Base-by-base conservation (phyloP, 2,329 filamentous ascomycete genomes). In the Colletotrichum theobromicola region DNA sequence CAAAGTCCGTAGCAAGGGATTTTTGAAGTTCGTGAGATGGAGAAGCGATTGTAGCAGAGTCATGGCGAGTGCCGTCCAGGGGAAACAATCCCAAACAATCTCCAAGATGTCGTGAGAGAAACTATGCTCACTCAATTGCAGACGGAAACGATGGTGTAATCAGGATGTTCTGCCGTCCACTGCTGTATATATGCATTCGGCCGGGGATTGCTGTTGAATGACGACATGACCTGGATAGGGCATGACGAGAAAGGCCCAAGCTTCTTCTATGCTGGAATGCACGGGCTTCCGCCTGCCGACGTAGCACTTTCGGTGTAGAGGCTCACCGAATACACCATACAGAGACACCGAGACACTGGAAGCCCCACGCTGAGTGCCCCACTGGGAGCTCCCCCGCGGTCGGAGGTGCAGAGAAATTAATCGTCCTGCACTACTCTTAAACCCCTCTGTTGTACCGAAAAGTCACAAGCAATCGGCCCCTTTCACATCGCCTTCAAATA, bases 1-100 rank as follows among this genome's bases (percentile, higher is more conserved):
- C 12, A 93, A 83, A 1, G 90, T 93, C 57, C 91, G 87, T 15
- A 94, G 85, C 72, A 94, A 88, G 2, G 92, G 91, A 67, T 85
- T 90, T 73, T 87, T 87, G 85, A 90, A 93, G 80, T 90, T 90
- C 34, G 91, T 93, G 12, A 88, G 82, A 78, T 88, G 87, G 42
- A 94, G 89, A 66, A 94, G 82, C 63, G 85, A 83, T 57, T 83
- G 80, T 35, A 86, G 75, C 35, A 86, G 78, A n/a, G 82, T 73
- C 82, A 85, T 85, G 60, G 13, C 58, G 15, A 24, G 7, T 21
- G 26, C 8, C 35, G 55, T 15, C 30, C 42, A 21, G 12, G 21
- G 4, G n/a, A 21, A 7, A 50, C 21, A 13, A 50, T 50, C 42
- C 42, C 7, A n/a, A 50, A n/a, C 21, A n/a, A 21, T 18, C 42